Percentiles rank a stretch among this genome's conserved stretches.
Conservation (phyloP, 805 yeast genomes). For the Phaffomyces opuntiae region DNA sequence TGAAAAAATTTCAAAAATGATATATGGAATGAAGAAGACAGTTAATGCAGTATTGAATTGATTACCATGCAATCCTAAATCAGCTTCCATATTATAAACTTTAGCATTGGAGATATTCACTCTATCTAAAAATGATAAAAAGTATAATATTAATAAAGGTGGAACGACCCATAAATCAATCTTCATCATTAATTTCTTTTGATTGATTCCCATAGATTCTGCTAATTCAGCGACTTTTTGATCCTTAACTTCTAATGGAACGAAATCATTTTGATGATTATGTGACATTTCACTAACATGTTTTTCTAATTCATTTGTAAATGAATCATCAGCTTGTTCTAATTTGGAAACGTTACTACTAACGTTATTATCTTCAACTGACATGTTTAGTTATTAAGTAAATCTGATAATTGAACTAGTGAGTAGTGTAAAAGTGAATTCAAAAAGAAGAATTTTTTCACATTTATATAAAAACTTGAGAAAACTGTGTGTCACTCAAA, state of each 20-base stretch:
- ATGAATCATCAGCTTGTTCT: not conserved
- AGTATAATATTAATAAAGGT: conserved; percentile 67
- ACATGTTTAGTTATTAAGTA: no score
- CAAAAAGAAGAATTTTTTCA: no score
- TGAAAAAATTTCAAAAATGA: conserved; percentile 31
- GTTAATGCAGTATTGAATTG: conserved; percentile 41
- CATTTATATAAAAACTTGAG: no score
- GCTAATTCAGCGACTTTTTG: conserved; percentile 32
- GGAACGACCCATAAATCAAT: conserved; percentile 67
- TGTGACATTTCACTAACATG: not conserved
- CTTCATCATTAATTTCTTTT: conserved; percentile 51
- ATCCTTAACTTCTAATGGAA: conserved; percentile 14
- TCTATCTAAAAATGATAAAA: conserved; percentile 72
- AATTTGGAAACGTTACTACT: no score
- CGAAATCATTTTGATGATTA: conserved; percentile 9
- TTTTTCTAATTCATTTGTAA: not conserved
- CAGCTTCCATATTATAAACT: conserved; percentile 57
- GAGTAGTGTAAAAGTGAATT: no score
- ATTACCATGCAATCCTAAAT: conserved; percentile 39
- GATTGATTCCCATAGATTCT: conserved; percentile 41
- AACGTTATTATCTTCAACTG: no score
- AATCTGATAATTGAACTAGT: no score
- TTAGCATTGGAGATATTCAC: conserved; percentile 80
- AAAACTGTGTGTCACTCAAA: no score
- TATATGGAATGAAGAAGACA: conserved; percentile 41